phyloP scores from a whole-genome alignment of 2,329 filamentous ascomycete genomes.

The Aspergillus brunneoviolaceus region DNA sequence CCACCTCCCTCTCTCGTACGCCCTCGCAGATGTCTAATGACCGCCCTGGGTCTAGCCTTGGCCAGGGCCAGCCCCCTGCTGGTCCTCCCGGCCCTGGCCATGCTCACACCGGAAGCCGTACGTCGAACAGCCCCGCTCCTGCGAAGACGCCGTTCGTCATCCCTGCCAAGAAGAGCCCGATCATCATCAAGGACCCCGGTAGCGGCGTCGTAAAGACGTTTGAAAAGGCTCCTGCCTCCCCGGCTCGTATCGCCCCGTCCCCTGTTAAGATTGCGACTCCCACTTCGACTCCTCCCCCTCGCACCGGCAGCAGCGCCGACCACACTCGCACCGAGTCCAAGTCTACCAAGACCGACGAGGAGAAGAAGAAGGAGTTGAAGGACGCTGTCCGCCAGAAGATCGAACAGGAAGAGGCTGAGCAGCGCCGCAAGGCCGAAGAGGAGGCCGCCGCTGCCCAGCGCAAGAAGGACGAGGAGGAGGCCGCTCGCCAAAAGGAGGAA shows the following conservation, averaged over 20 bases:
- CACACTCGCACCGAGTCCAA: slow-evolving; percentile 72
- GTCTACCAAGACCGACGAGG: slow-evolving; percentile 70
- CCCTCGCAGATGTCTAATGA: slow-evolving; percentile 76
- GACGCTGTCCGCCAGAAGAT: slow-evolving; percentile 52
- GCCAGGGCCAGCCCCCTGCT: slow-evolving; percentile 54
- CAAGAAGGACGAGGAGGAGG: slow-evolving; percentile 34
- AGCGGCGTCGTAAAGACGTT: slow-evolving; percentile 75
- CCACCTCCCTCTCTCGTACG: slow-evolving; percentile 74
- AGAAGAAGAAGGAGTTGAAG: slow-evolving; percentile 76
- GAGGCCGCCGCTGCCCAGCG: slow-evolving; percentile 40
- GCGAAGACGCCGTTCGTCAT: slow-evolving; percentile 64
- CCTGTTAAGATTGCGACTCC: slow-evolving; percentile 65
- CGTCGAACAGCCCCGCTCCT: slow-evolving; percentile 57
- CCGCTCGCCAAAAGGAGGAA: slow-evolving; percentile 31
- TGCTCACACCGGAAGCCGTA: slow-evolving; percentile 54
- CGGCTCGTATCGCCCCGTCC: slow-evolving; percentile 55
- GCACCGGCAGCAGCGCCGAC: slow-evolving; percentile 64
- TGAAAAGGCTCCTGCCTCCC: slow-evolving; percentile 64
- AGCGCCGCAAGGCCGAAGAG: slow-evolving; percentile 52
- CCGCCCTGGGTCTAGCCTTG: slow-evolving; percentile 60
- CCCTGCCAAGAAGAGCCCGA: slow-evolving; percentile 66
- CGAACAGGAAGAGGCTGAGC: slow-evolving; percentile 57
- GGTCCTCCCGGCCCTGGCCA: slow-evolving; percentile 52
- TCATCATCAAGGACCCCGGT: slow-evolving; percentile 79
- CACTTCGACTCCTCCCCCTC: slow-evolving; percentile 78